A percentile compares a stretch with the other conserved stretches of the same genome.
phyloP scores from a whole-genome alignment of 1,284 basidiomycete genomes.

The Schizophyllum amplum region DNA sequence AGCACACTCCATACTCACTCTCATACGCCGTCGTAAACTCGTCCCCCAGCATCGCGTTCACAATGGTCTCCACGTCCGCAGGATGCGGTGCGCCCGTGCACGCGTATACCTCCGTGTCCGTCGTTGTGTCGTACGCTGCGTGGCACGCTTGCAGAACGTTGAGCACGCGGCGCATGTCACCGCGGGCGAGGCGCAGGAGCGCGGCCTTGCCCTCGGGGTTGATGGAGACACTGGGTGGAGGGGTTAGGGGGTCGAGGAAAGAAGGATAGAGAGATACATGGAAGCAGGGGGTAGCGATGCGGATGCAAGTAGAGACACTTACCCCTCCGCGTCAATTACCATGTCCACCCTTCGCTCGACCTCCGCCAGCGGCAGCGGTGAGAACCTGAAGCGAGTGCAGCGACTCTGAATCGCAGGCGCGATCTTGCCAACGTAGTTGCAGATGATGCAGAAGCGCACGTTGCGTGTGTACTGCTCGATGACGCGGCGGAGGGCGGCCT shows the following conservation, averaged over 20 bases:
- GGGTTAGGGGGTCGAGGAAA: background rate
- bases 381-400: slow-evolving; percentile 96
- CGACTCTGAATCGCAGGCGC: slow-evolving; percentile 97
- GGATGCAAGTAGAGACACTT: slow-evolving; percentile 18
- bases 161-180: slow-evolving; percentile 96
- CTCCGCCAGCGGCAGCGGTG: slow-evolving; percentile 83
- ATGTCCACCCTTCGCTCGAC: slow-evolving; percentile 77
- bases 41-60: slow-evolving; percentile 93
- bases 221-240: slow-evolving; percentile 64
- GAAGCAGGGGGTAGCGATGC: background rate
- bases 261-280: slow-evolving; percentile 2
- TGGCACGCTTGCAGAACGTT: slow-evolving; percentile 98
- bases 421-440: slow-evolving; percentile 99
- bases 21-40: slow-evolving; percentile 93
- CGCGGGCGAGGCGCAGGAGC: slow-evolving; percentile 86
- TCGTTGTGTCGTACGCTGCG: slow-evolving; percentile 86
- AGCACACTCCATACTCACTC: slow-evolving; percentile 39
- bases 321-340: slow-evolving; percentile 87
- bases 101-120: slow-evolving; percentile 90
- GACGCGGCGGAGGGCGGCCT: slow-evolving; percentile 91
- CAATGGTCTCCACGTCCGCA: slow-evolving; percentile 85
- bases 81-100: slow-evolving; percentile 98
- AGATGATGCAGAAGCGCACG: slow-evolving; percentile 98
- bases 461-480: slow-evolving; percentile 99
- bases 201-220: slow-evolving; percentile 85